Base-by-base conservation (phyloP, 2,329 filamentous ascomycete species). In the Tothia fuscella region DNA sequence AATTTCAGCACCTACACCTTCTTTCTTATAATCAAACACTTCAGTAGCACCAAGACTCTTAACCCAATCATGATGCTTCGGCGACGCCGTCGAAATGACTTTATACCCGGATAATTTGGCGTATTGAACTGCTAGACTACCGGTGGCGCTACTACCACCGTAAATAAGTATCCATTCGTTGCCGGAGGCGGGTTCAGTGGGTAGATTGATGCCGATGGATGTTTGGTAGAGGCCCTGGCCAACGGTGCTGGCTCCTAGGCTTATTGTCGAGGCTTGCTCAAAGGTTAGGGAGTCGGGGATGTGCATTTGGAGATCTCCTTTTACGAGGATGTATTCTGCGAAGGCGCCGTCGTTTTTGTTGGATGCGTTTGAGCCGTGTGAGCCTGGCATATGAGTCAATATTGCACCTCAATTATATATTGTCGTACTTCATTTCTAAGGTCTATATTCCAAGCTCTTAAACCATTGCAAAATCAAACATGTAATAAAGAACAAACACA, bases 111-210 rank as follows among this genome's bases (percentile, higher is more conserved):
- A 32, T 5, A 69, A 54, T 44, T 66, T 65, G 6, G 65, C 68
- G 44, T 57, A 70, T 48, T 72, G 69, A 21, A 72, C 59, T 5
- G 68, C 68, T 3, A 71, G 55, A 2, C 61, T 59, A 2, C 70
- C 70, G 1, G 68, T 71, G 14, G 68, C 69, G 2, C 67, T 70
- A 26, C 63, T 67, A 6, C 63, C 69, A 33, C 68, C 69, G 46
- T 72, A 72, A 39, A 73, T 65, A 13, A 72, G 51, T n/a, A 72
- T 49, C 0, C 63, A 57, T 33, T 60, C 51, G 29, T 60, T 52
- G 9, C 61, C 56, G n/a, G 57, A 54, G 26, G 53, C 42, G 4
- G 65, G 59, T 7, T 52, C 42, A 17, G 14, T 24, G 16, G 39
- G 43, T 2, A 43, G 21, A 16, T 26, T 29, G 5, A 45, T 22